A percentile compares a stretch with the other conserved stretches of the same genome.
Conservation (phyloP, 108 stramenopile genomes). For the Aureococcus anophagefferens region DNA sequence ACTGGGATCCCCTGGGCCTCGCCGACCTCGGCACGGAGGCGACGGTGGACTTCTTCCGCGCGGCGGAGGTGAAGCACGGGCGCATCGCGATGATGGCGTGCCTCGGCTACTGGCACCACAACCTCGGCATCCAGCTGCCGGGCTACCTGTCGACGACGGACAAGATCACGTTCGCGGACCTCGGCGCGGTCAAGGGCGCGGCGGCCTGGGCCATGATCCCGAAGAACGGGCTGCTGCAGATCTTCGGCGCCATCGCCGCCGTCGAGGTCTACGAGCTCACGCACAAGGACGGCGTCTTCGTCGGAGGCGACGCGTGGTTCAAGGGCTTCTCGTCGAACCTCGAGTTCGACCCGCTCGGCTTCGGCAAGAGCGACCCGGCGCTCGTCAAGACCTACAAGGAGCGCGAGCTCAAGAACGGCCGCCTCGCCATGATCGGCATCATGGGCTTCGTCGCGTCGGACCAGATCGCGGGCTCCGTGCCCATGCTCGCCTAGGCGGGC, state of each 20-base stretch:
- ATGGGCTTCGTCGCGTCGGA: conserved; percentile 48
- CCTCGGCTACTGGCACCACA: conserved; percentile 26
- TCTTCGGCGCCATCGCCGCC: conserved; percentile 47
- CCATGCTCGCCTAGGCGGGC: conserved; percentile 13
- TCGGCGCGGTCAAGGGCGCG: conserved; percentile 50
- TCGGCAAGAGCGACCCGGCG: conserved; percentile 24
- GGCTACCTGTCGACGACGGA: conserved; percentile 41
- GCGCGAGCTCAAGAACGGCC: conserved; percentile 54
- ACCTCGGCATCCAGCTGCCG: not conserved
- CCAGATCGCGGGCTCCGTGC: conserved; percentile 45
- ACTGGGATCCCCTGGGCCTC: not conserved
- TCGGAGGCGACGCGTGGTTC: conserved; percentile 20
- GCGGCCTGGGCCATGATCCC: conserved; percentile 10
- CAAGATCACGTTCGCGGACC: conserved; percentile 48
- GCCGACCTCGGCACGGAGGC: conserved; percentile 7
- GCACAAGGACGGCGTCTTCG: conserved; percentile 45
- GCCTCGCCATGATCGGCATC: conserved; percentile 61
- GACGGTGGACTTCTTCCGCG: conserved; percentile 47
- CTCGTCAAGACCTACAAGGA: conserved; percentile 30
- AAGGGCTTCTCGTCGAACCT: conserved; percentile 30
- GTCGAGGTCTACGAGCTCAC: conserved; percentile 55
- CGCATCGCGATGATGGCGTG: conserved; percentile 57
- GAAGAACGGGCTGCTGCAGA: not conserved
- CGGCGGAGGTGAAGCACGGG: conserved; percentile 61
- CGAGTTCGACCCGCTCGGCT: conserved; percentile 45